phyloP scores from a whole-genome alignment of 2,329 filamentous ascomycete genomes.

The Fusarium continuum region DNA sequence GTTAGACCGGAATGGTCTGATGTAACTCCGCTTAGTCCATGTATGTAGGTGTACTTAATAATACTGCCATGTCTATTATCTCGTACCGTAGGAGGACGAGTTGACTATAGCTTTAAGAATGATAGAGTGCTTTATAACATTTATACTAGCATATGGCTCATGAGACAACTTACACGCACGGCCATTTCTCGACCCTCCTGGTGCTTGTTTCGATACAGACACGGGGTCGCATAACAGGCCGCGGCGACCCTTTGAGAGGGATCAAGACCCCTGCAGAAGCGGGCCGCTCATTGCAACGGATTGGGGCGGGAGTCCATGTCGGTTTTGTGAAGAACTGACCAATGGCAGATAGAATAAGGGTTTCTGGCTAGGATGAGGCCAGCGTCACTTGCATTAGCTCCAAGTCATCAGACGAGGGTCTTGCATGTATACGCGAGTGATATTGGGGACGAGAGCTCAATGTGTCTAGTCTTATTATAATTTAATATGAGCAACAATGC shows the following conservation, averaged over 20 bases:
- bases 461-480: not conserved
- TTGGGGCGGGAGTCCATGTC: constrained; percentile 30
- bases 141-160: not conserved
- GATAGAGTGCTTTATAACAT: not conserved
- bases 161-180: constrained; percentile 10
- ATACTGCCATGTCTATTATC: not conserved
- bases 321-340: constrained; percentile 32
- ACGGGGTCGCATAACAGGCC: constrained; percentile 39
- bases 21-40: constrained; percentile 32
- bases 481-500: no score
- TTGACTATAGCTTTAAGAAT: not conserved
- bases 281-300: constrained; percentile 39
- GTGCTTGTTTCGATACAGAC: constrained; percentile 18
- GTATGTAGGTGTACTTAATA: constrained; percentile 7
- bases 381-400: constrained; percentile 43
- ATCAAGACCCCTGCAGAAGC: constrained; percentile 40
- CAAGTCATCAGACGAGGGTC: constrained; percentile 35
- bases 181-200: constrained; percentile 19
- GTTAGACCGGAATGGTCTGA: constrained; percentile 38
- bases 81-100: not conserved
- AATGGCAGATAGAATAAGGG: constrained; percentile 29
- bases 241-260: constrained; percentile 28
- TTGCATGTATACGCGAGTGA: constrained; percentile 9
- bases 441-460: not conserved
- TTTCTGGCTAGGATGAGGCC: constrained; percentile 40